These are phyloP conservation scores for Orbilia blumenaviensis DNA, from an alignment of 2,329 filamentous ascomycete species.

Conservation along the genomic window DNA sequence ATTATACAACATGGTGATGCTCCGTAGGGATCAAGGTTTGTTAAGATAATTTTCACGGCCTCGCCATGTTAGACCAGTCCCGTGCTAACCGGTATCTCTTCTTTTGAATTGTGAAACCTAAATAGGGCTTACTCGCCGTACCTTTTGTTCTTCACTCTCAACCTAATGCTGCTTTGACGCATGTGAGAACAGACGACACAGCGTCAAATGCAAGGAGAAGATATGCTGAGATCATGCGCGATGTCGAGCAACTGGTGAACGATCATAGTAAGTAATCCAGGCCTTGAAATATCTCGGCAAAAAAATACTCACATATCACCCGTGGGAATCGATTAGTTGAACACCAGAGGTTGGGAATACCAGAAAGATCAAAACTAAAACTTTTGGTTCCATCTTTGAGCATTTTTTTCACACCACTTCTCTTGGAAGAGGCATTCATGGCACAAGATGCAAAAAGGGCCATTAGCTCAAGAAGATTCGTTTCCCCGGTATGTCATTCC, in stretches of 20 bases:
- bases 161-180: slow-evolving; percentile 83
- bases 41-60: neutral
- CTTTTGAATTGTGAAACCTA: neutral
- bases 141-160: slow-evolving; percentile 97
- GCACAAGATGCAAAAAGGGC: slow-evolving; percentile 86
- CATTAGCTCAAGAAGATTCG: slow-evolving; percentile 90
- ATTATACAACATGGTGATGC: neutral
- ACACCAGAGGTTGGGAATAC: slow-evolving; percentile 72
- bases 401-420: slow-evolving; percentile 89
- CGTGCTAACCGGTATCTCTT: neutral
- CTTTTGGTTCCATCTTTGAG: slow-evolving; percentile 90
- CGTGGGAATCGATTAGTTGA: slow-evolving; percentile 66
- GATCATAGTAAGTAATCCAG: slow-evolving; percentile 75
- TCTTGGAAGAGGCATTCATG: slow-evolving; percentile 87
- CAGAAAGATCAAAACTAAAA: slow-evolving; percentile 85
- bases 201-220: slow-evolving; percentile 82
- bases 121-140: slow-evolving; percentile 82
- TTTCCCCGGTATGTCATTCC: slow-evolving; percentile 70
- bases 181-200: slow-evolving; percentile 72
- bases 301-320: neutral
- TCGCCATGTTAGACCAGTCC: neutral
- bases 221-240: slow-evolving; percentile 93
- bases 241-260: slow-evolving; percentile 89
- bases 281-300: neutral
- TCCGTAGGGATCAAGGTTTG: slow-evolving; percentile 46